phyloP scores from a whole-genome alignment of 2,329 filamentous ascomycete genomes.

The Neofusicoccum cordaticola region DNA sequence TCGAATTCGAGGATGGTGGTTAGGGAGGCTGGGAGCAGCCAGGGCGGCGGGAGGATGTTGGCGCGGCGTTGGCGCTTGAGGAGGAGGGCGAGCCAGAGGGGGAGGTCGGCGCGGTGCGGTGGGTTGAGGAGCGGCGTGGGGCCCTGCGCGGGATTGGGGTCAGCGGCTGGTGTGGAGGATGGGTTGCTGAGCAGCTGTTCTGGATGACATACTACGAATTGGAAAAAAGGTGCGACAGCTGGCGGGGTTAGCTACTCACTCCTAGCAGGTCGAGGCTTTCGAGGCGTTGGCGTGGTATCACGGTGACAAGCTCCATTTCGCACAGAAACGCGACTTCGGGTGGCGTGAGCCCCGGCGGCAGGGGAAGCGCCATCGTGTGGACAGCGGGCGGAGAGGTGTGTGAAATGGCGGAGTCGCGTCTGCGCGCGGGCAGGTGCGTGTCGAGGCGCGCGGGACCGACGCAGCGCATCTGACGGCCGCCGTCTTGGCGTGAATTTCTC shows the following conservation, averaged over 20 bases:
- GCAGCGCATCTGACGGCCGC: background rate
- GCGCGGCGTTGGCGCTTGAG: conserved; percentile 92
- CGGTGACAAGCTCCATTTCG: conserved; percentile 94
- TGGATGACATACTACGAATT: conserved; percentile 15
- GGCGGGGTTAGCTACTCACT: conserved; percentile 56
- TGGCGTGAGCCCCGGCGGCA: conserved; percentile 69
- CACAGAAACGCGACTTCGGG: conserved; percentile 90
- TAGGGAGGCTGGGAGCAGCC: conserved; percentile 77
- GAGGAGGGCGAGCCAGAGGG: conserved; percentile 91
- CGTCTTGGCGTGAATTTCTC: conserved; percentile 14
- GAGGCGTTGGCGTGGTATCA: conserved; percentile 86
- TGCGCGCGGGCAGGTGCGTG: conserved; percentile 1
- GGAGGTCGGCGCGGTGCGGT: conserved; percentile 73
- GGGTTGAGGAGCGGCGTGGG: conserved; percentile 73
- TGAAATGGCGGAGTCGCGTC: background rate
- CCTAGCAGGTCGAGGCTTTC: conserved; percentile 81
- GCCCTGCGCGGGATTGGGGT: conserved; percentile 57
- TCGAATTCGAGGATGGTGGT: conserved; percentile 77
- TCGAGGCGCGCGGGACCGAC: conserved; percentile 4
- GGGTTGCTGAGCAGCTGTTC: background rate
- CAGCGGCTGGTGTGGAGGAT: conserved; percentile 21
- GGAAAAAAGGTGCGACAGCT: background rate
- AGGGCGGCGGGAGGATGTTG: conserved; percentile 87
- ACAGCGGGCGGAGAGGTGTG: background rate
- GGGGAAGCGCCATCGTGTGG: conserved; percentile 57